Evolutionary conservation across 2,329 filamentous ascomycete species (phyloP), one percentile per base, ranked within the genome.

Genomic region (Saccharata proteae): DNA sequence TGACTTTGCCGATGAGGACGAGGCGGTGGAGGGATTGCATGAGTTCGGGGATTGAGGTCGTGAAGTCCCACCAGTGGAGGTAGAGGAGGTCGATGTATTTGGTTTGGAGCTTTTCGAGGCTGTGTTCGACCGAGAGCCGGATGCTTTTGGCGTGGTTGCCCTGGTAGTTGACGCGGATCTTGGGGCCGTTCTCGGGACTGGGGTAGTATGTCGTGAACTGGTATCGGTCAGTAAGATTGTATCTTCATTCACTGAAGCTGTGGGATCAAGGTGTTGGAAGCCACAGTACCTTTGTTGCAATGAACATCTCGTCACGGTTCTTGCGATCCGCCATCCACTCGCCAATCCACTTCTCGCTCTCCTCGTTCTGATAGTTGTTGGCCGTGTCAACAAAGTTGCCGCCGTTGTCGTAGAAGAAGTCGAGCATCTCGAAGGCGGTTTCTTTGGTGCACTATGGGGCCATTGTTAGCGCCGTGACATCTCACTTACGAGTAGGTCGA

Each of bases 381-480:
- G 27, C 26, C 15, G 35, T 31, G 9, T 34, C 30, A 45, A 83
- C 75, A 51, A 83, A 82, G 55, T 83, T 83, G 15, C 79, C 78
- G 4, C 74, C 74, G 0, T 74, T 64, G 5, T 67, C 64, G 37
- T 67, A 71, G 54, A 71, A 82, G 46, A 67, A 71, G 45, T 83
- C 77, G 6, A 83, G 63, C 16, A 83, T 71, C 13, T 62, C 58
- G 41, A 80, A 76, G 2, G 69, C 63, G 2, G 65, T 65, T 29
- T 70, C 61, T 47, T 80, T 71, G 47, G 46, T 34, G 26, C 29
- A 32, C 8, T 36, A 22, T 8, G 8, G 20, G 8, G 20, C 8
- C 20, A n/a, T 8, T 22, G 20, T 8, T n/a, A n/a, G n/a, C n/a
- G n/a, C n/a, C n/a, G n/a, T n/a, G n/a, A n/a, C n/a, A n/a, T n/a